A percentile compares a stretch with the other conserved stretches of the same genome.
Evolutionary conservation across 805 yeast species (phyloP).

Genomic region (Kuraishia floccosa): DNA sequence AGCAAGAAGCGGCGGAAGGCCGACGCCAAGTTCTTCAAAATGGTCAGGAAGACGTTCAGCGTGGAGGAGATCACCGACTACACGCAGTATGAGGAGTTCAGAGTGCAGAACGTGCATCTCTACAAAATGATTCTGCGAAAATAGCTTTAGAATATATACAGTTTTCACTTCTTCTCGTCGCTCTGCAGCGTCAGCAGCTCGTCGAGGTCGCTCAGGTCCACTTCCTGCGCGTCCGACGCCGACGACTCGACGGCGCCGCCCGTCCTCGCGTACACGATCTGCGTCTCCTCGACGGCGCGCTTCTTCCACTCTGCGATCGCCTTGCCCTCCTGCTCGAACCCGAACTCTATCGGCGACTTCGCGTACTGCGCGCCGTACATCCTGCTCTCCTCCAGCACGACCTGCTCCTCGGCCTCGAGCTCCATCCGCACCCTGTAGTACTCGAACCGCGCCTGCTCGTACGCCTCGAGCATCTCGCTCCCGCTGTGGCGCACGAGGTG

Average conservation of each 20-base stretch:
- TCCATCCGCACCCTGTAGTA: constrained; percentile 80
- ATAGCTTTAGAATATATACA: constrained; percentile 6
- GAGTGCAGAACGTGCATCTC: constrained; percentile 26
- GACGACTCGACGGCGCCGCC: background rate
- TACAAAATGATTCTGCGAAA: constrained; percentile 21
- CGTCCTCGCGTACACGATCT: constrained; percentile 23
- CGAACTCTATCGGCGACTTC: constrained; percentile 50
- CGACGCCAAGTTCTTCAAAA: constrained; percentile 11
- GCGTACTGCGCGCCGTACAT: constrained; percentile 78
- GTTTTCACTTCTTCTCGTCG: constrained; percentile 4
- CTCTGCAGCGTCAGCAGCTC: constrained; percentile 8
- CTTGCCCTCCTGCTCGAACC: constrained; percentile 60
- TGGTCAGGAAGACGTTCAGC: constrained; percentile 19
- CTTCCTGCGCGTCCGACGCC: too few relatives aligned
- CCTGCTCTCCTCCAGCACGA: constrained; percentile 71
- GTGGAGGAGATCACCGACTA: constrained; percentile 19
- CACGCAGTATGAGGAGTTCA: constrained; percentile 20
- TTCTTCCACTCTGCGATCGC: constrained; percentile 64
- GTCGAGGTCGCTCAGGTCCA: constrained; percentile 5
- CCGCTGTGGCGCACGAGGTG: constrained; percentile 29
- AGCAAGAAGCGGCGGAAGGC: constrained; percentile 41
- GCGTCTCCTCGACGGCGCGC: constrained; percentile 57
- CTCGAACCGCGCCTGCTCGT: constrained; percentile 79
- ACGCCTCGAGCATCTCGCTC: constrained; percentile 46
- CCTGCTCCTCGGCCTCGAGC: constrained; percentile 61